A percentile compares a stretch with the other conserved stretches of the same genome.
phyloP scores from a whole-genome alignment of 2,329 filamentous ascomycete genomes.

The Pyrenophora graminea region DNA sequence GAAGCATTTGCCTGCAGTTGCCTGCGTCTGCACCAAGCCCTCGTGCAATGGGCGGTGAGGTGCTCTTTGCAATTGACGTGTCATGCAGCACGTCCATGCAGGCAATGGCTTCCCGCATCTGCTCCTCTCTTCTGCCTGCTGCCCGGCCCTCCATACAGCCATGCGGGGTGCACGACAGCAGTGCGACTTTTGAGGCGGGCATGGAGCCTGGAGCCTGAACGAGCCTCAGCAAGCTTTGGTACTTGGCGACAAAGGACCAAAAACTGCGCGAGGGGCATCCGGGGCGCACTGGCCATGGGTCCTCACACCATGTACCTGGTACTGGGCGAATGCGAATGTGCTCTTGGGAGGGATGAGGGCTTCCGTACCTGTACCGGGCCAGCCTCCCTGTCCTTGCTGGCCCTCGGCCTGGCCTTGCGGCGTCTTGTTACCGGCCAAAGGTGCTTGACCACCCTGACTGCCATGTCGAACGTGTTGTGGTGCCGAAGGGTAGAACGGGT shows the following conservation, averaged over 20 bases:
- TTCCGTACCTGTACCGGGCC: constrained; percentile 46
- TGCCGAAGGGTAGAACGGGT: constrained; percentile 51
- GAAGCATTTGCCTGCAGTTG: constrained; percentile 6
- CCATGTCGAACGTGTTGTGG: constrained; percentile 45
- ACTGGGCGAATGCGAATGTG: neutral
- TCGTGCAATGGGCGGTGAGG: constrained; percentile 6
- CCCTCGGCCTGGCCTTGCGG: constrained; percentile 37
- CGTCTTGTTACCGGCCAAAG: constrained; percentile 22
- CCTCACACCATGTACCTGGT: neutral
- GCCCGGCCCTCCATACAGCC: constrained; percentile 12
- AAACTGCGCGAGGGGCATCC: constrained; percentile 1
- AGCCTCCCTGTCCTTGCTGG: constrained; percentile 37
- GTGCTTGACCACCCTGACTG: constrained; percentile 41
- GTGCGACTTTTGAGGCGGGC: constrained; percentile 13
- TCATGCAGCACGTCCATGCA: constrained; percentile 15
- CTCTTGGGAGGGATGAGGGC: neutral
- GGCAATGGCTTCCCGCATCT: constrained; percentile 10
- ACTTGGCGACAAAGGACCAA: neutral
- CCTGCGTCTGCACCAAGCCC: constrained; percentile 1
- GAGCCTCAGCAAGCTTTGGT: neutral
- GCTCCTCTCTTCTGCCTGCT: constrained; percentile 6
- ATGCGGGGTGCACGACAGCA: constrained; percentile 24
- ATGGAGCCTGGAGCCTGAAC: constrained; percentile 5
- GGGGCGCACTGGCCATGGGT: neutral
- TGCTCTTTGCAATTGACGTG: constrained; percentile 22